Conservation (phyloP, 1,284 basidiomycete genomes). For the Leccinum olivaceoglutinosum region DNA sequence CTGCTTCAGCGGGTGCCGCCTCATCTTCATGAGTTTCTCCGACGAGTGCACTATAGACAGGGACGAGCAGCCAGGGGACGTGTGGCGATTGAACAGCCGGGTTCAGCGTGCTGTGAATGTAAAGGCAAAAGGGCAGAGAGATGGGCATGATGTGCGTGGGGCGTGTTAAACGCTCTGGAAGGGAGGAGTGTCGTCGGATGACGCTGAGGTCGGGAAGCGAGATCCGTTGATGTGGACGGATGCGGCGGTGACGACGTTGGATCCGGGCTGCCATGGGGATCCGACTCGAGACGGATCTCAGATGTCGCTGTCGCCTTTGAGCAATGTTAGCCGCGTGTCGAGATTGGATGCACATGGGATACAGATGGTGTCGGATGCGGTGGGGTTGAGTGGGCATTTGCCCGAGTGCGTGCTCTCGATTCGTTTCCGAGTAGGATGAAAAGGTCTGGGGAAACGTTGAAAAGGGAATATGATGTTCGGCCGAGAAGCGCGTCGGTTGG, state of each 20-base stretch:
- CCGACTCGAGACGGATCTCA: constrained; percentile 48
- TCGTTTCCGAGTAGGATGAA: constrained; percentile 48
- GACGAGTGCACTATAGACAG: constrained; percentile 57
- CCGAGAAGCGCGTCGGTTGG: constrained; percentile 46
- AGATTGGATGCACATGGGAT: constrained; percentile 48
- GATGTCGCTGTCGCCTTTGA: constrained; percentile 31
- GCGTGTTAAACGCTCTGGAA: constrained; percentile 41
- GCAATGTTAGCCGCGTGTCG: constrained; percentile 45
- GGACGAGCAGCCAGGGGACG: constrained; percentile 61
- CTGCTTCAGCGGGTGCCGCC: constrained; percentile 65
- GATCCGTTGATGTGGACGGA: neutral
- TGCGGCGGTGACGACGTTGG: constrained; percentile 17
- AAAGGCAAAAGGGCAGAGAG: constrained; percentile 66
- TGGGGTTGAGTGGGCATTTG: constrained; percentile 48
- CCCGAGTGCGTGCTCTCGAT: constrained; percentile 36
- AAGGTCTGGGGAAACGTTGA: constrained; percentile 48
- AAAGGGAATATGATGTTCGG: constrained; percentile 51
- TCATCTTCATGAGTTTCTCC: constrained; percentile 61
- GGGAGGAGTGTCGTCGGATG: constrained; percentile 46
- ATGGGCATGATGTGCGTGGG: constrained; percentile 53
- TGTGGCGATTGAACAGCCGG: constrained; percentile 65
- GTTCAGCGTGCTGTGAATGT: constrained; percentile 65
- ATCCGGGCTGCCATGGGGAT: constrained; percentile 21
- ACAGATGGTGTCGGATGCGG: constrained; percentile 41
- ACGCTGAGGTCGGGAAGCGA: constrained; percentile 25